phyloP scores from a whole-genome alignment of 2,329 filamentous ascomycete species.

The Parafenestella ontariensis region DNA sequence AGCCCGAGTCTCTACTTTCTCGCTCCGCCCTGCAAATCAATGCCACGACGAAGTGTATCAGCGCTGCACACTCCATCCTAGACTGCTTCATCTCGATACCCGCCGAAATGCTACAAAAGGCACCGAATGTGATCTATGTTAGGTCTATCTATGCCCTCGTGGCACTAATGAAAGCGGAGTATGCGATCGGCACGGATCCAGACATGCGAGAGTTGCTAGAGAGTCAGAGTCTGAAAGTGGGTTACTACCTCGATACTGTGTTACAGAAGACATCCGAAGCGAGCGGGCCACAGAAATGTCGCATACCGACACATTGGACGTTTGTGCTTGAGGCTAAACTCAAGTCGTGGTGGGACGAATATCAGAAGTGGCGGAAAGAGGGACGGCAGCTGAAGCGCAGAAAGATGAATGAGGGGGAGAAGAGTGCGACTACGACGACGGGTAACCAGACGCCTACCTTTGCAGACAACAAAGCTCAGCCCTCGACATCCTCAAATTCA shows the following conservation, averaged over 20 bases:
- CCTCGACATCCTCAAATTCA: neutral
- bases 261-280: constrained; percentile 31
- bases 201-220: constrained; percentile 45
- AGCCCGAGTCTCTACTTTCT: constrained; percentile 43
- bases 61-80: constrained; percentile 40
- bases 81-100: constrained; percentile 38
- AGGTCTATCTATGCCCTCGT: constrained; percentile 43
- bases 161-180: constrained; percentile 44
- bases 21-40: constrained; percentile 45
- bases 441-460: constrained; percentile 12
- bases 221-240: constrained; percentile 39
- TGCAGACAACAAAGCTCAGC: constrained; percentile 1
- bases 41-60: constrained; percentile 45
- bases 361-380: constrained; percentile 36
- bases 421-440: neutral
- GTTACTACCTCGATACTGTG: constrained; percentile 37
- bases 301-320: constrained; percentile 41
- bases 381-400: constrained; percentile 33
- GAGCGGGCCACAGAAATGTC: constrained; percentile 39
- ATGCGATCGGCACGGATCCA: constrained; percentile 42
- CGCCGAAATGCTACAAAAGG: constrained; percentile 28
- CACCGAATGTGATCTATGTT: constrained; percentile 41
- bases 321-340: constrained; percentile 41
- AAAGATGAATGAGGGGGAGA: constrained; percentile 12
- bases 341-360: constrained; percentile 42